Base-by-base conservation (phyloP, 2,329 filamentous ascomycete species). In the Aspergillus sp. region DNA sequence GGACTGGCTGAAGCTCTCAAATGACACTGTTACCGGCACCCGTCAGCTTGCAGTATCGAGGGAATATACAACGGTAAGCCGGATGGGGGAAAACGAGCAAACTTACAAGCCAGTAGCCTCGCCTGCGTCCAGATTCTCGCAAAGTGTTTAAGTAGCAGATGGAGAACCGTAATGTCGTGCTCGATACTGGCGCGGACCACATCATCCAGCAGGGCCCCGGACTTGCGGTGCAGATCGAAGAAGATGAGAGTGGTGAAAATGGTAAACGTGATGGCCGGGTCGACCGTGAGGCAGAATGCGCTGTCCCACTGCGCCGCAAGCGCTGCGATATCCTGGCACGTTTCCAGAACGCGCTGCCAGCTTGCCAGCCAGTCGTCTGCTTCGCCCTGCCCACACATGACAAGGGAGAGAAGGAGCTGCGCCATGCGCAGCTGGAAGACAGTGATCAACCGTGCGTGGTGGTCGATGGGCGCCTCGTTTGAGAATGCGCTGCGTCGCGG, bases 181-280 rank as follows among this genome's bases (percentile, higher is more conserved):
- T 64, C 57, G 13, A 68, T 63, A 45, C 57, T 50, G 6, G 64
- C 41, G 7, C 41, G 31, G 19, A 62, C 38, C 50, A 54, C 55
- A 23, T 41, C 6, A 8, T 22, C 11, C 4, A 5, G 9, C 3
- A 23, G 15, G 11, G 51, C 22, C 23, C n/a, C 23, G 7, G 46
- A 60, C 38, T 47, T 62, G 52, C 55, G 43, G 58, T 76, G 74
- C 3, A 77, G 58, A 60, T 76, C 66, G 5, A 74, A 57, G 9
- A 76, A 61, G 43, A 70, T 67, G 8, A 77, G 66, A 25, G 70
- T 68, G 8, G 68, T 63, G 34, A 71, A 72, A n/a, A 72, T 60
- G 19, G 72, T 74, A 34, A 77, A 69, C 38, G 68, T 72, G 47
- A 77, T 71, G n/a, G 74, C 76, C 9, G 76, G 75, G 51, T 77